These are phyloP conservation scores for Citrus medica DNA, from an alignment of 345 rosid genomes.

Conservation along the genomic window DNA sequence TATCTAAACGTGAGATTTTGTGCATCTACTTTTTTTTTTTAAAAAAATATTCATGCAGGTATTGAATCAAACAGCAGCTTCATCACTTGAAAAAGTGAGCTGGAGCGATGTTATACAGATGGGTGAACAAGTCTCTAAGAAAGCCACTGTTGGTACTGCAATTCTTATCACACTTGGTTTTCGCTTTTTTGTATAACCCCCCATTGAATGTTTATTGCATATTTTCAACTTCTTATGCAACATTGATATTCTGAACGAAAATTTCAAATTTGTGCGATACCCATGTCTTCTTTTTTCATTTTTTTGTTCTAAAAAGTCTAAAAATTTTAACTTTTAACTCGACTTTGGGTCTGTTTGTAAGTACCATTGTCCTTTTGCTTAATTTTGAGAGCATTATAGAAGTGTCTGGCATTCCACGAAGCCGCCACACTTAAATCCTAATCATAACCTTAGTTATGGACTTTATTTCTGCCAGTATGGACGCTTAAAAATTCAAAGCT, in stretches of 20 bases:
- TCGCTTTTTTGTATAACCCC: neutral
- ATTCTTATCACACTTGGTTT: neutral
- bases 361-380: too few relatives aligned
- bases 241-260: neutral
- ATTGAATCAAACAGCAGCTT: conserved; percentile 48
- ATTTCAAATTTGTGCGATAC: neutral
- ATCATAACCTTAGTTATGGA: neutral
- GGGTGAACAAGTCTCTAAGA: conserved; percentile 79
- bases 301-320: too few relatives aligned
- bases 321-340: neutral
- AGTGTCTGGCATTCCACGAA: too few relatives aligned
- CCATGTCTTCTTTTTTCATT: neutral
- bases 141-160: conserved; percentile 73
- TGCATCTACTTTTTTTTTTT: neutral
- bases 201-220: neutral
- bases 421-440: neutral
- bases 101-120: conserved; percentile 76
- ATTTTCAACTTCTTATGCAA: neutral
- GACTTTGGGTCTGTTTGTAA: too few relatives aligned
- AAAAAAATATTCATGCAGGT: conserved; percentile 30
- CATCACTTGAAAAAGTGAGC: conserved; percentile 45
- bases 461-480: neutral
- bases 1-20: neutral
- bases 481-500: neutral
- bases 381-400: too few relatives aligned